These are phyloP conservation scores for Chenopodium quinoa DNA, from an alignment of 148 eudicot species.

Conservation along the genomic window DNA sequence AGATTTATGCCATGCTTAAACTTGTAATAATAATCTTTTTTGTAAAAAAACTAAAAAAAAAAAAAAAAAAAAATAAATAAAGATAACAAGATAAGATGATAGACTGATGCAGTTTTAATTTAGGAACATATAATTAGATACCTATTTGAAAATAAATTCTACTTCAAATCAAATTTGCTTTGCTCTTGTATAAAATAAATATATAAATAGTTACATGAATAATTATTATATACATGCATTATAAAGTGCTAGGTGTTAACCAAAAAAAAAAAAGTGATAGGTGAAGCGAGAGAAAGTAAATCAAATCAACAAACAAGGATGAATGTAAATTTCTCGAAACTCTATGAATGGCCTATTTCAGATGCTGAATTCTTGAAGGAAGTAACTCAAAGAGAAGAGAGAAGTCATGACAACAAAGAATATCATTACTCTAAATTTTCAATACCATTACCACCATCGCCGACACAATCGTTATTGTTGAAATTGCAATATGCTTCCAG, in stretches of 20 bases:
- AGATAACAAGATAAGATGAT: too few relatives aligned
- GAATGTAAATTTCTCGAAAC: not conserved
- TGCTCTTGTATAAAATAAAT: not conserved
- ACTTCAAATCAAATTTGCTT: not conserved
- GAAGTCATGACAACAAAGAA: not conserved
- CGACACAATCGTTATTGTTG: not conserved
- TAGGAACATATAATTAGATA: too few relatives aligned
- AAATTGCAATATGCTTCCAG: conserved; percentile 4
- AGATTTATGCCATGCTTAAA: too few relatives aligned
- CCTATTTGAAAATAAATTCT: not conserved
- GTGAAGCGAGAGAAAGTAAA: too few relatives aligned
- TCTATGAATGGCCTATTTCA: conserved; percentile 23
- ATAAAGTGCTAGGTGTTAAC: too few relatives aligned
- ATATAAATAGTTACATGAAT: not conserved
- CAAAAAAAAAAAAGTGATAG: not conserved
- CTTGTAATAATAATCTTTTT: too few relatives aligned
- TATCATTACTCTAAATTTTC: not conserved
- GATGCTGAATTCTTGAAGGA: conserved; percentile 30
- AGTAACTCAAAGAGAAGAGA: not conserved
- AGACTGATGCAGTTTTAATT: too few relatives aligned
- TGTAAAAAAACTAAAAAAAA: not conserved
- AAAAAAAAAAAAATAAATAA: not conserved
- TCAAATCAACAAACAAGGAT: too few relatives aligned
- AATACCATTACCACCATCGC: not conserved
- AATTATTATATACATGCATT: too few relatives aligned